Evolutionary conservation across 306 rosid species (phyloP).

Genomic region (Crataegus laevigata): DNA sequence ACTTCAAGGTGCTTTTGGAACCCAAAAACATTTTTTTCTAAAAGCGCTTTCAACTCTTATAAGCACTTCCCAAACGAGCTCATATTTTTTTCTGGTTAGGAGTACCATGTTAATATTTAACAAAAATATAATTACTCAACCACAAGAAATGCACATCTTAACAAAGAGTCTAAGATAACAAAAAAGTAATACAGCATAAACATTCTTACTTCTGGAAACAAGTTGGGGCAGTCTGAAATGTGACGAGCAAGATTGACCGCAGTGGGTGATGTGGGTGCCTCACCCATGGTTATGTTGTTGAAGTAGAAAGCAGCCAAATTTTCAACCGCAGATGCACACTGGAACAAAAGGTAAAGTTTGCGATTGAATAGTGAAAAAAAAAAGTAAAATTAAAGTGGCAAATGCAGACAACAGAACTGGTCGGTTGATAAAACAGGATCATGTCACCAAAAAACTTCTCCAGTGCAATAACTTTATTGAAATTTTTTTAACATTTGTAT

Average conservation of each 20-base stretch:
- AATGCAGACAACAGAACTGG: not conserved
- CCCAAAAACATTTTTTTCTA: too few relatives aligned
- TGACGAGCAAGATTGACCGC: conserved; percentile 80
- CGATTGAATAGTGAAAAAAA: not conserved
- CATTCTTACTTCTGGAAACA: conserved; percentile 79
- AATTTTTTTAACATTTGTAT: not conserved
- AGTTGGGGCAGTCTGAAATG: conserved; percentile 78
- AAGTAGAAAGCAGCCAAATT: conserved; percentile 90
- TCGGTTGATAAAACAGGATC: not conserved
- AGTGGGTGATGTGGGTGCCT: conserved; percentile 75
- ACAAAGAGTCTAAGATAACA: not conserved
- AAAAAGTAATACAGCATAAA: not conserved
- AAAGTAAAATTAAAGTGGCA: not conserved
- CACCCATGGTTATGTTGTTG: conserved; percentile 91
- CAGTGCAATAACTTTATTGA: not conserved
- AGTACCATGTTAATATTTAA: not conserved
- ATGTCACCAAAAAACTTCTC: not conserved
- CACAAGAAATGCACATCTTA: not conserved
- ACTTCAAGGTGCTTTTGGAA: too few relatives aligned
- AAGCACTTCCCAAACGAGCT: too few relatives aligned
- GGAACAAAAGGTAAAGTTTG: conserved; percentile 28
- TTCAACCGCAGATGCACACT: conserved; percentile 99
- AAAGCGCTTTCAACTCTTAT: too few relatives aligned
- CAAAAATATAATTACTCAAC: not conserved
- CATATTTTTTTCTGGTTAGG: too few relatives aligned